Conservation (phyloP, 306 rosid genomes). For the Inga laurina region DNA sequence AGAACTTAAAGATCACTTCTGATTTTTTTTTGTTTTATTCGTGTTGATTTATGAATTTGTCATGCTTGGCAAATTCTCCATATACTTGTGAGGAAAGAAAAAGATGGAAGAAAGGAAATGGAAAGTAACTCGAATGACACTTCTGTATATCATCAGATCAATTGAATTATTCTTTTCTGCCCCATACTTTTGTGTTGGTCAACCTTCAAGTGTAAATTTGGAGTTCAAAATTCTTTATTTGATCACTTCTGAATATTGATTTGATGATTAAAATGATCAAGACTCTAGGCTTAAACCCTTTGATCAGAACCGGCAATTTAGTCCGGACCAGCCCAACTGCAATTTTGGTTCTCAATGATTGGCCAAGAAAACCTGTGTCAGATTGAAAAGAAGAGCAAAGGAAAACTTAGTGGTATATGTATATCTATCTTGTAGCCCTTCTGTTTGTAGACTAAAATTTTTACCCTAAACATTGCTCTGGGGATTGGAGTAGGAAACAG, state of each 20-base stretch:
- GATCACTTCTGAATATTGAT: neutral
- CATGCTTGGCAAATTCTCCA: neutral
- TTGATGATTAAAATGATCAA: neutral
- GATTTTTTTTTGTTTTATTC: neutral
- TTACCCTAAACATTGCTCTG: neutral
- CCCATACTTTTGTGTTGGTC: neutral
- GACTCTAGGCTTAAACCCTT: neutral
- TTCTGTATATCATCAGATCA: neutral
- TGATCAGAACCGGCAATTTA: neutral
- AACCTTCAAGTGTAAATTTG: neutral
- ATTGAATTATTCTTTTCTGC: neutral
- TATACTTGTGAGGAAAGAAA: neutral
- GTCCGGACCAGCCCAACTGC: neutral
- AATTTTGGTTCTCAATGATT: neutral
- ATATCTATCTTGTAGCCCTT: neutral
- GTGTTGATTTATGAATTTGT: neutral
- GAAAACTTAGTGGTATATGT: neutral
- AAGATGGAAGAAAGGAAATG: neutral
- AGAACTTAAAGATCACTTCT: constrained; percentile 26
- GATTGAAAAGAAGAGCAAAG: neutral
- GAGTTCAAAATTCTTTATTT: neutral
- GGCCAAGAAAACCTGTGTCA: neutral
- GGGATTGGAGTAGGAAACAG: neutral
- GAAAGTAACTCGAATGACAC: neutral
- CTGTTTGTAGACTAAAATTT: neutral